Conservation (phyloP, 805 yeast species). For the Metschnikowia reukaufii region DNA sequence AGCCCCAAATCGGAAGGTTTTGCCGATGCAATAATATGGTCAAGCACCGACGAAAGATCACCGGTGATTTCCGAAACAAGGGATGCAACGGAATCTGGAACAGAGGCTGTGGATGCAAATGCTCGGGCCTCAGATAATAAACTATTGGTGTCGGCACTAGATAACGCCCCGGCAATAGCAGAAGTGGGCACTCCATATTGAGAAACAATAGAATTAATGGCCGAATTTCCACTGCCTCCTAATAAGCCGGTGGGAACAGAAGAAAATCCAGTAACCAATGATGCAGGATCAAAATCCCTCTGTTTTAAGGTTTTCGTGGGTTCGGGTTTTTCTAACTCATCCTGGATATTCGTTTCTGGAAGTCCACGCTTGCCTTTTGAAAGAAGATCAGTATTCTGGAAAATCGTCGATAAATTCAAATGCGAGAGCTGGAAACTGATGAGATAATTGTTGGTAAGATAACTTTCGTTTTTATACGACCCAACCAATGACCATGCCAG, state of each 20-base stretch:
- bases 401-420: constrained; percentile 32
- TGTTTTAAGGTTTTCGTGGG: constrained; percentile 9
- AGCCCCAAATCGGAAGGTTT: constrained; percentile 37
- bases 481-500: constrained; percentile 40
- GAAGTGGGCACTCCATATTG: constrained; percentile 10
- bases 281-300: constrained; percentile 4
- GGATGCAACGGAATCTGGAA: constrained; percentile 19
- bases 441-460: constrained; percentile 37
- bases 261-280: constrained; percentile 6
- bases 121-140: constrained; percentile 14
- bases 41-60: constrained; percentile 20
- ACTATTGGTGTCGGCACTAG: constrained; percentile 9
- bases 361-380: constrained; percentile 2
- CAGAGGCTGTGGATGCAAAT: constrained; percentile 16
- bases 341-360: not conserved
- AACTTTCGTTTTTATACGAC: constrained; percentile 35
- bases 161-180: constrained; percentile 6
- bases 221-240: constrained; percentile 6
- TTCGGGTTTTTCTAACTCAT: not conserved
- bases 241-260: constrained; percentile 4
- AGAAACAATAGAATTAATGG: constrained; percentile 10
- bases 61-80: constrained; percentile 14
- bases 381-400: constrained; percentile 17
- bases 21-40: constrained; percentile 22
- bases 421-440: constrained; percentile 35